A percentile compares a stretch with the other conserved stretches of the same genome.
Conservation (phyloP, 2,329 filamentous ascomycete species). For the Cladophialophora carrionii region DNA sequence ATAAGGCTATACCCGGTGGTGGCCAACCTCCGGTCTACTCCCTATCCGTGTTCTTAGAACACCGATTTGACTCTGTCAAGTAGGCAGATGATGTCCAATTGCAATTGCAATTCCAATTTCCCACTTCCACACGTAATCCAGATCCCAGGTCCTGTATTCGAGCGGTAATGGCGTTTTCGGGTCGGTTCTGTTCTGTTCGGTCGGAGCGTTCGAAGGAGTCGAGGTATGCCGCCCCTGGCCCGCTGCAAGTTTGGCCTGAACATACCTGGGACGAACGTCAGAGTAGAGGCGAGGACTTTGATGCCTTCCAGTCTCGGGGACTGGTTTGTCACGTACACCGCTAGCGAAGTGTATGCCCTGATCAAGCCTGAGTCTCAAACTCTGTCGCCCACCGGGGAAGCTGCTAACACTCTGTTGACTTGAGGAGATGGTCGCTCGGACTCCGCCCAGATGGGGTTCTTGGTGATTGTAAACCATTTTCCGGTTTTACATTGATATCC, state of each 20-base stretch:
- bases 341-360: background rate
- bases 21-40: background rate
- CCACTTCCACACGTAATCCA: too few species aligned
- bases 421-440: conserved; percentile 7
- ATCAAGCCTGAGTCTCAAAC: background rate
- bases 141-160: background rate
- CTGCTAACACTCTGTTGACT: conserved; percentile 4
- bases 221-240: background rate
- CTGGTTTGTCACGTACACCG: background rate
- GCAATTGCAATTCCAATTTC: background rate
- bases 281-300: background rate
- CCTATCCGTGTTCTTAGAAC: background rate
- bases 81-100: background rate
- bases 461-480: conserved; percentile 8
- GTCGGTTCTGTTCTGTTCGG: background rate
- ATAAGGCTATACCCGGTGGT: conserved; percentile 4
- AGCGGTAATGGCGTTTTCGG: background rate
- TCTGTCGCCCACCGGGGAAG: conserved; percentile 4
- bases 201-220: background rate
- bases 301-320: background rate
- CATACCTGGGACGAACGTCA: background rate
- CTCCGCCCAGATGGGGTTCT: conserved; percentile 3
- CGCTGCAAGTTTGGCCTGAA: background rate
- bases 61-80: conserved; percentile 8
- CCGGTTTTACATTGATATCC: background rate